phyloP scores from a whole-genome alignment of 805 yeast genomes.

The Cyberlindnera euphorbiae region DNA sequence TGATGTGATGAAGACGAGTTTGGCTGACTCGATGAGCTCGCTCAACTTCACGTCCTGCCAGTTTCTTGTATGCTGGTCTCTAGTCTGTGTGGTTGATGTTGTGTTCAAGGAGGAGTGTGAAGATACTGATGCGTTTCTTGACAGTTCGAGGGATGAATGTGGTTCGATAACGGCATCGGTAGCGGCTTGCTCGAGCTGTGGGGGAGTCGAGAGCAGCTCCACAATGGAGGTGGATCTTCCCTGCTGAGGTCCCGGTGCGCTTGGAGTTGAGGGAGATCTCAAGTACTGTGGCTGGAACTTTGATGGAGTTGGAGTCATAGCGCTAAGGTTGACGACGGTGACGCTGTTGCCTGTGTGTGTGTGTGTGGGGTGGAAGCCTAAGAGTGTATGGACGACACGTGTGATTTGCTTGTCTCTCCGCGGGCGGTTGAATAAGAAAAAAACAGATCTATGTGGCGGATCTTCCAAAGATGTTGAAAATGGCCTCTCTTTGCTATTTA shows the following conservation, averaged over 20 bases:
- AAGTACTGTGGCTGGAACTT: constrained; percentile 33
- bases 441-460: no score
- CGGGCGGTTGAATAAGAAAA: no score
- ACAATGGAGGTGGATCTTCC: constrained; percentile 64
- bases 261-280: constrained; percentile 27
- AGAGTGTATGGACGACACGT: no score
- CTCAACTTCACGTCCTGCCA: constrained; percentile 72
- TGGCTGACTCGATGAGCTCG: constrained; percentile 75
- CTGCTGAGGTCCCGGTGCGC: constrained; percentile 22
- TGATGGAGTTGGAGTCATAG: constrained; percentile 22
- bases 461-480: no score
- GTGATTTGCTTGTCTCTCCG: no score
- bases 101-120: constrained; percentile 63
- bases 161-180: background rate
- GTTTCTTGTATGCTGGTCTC: constrained; percentile 41
- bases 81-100: constrained; percentile 27
- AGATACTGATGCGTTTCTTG: constrained; percentile 26
- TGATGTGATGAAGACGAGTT: constrained; percentile 65
- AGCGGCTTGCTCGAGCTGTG: constrained; percentile 41
- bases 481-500: no score
- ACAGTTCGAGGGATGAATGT: constrained; percentile 8
- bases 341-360: no score
- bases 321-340: no score
- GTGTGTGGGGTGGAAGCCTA: no score
- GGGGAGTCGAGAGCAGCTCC: constrained; percentile 72